Percentiles rank a stretch among this genome's conserved stretches.
These are phyloP conservation scores for Aristolochia fimbriata DNA, from an alignment of 164 flowering plant genomes.

Conservation along the genomic window DNA sequence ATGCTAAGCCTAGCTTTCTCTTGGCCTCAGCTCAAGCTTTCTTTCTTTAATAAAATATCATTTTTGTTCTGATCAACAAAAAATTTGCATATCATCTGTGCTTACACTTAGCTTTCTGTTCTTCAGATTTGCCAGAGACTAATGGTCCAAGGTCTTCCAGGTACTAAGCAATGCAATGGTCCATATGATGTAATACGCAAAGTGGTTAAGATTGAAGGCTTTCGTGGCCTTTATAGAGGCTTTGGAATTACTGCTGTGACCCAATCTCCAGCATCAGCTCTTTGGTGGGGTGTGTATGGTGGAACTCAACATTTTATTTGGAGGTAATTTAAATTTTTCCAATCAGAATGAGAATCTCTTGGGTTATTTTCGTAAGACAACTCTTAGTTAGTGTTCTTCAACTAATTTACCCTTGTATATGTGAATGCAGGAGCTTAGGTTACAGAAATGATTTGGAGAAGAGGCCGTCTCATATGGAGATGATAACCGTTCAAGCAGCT, in stretches of 20 bases:
- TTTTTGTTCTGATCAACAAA: too few species aligned
- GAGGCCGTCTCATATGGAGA: conserved; percentile 60
- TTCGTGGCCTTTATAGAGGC: conserved; percentile 79
- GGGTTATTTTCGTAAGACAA: neutral
- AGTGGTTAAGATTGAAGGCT: conserved; percentile 53
- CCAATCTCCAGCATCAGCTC: conserved; percentile 73
- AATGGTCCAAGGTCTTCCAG: conserved; percentile 86
- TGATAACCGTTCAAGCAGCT: conserved; percentile 68
- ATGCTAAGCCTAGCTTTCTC: too few species aligned
- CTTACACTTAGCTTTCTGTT: neutral
- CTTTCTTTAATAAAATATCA: too few species aligned
- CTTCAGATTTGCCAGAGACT: conserved; percentile 64
- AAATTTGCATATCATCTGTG: too few species aligned
- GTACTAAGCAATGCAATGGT: conserved; percentile 45
- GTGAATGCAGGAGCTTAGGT: conserved; percentile 46
- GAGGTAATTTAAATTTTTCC: conserved; percentile 30
- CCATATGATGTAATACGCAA: conserved; percentile 49
- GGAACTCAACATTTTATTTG: conserved; percentile 64
- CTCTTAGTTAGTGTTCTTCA: neutral
- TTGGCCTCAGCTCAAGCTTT: too few species aligned
- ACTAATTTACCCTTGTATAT: neutral
- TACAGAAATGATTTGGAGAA: conserved; percentile 34
- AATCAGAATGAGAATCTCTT: neutral
- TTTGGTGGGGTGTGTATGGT: conserved; percentile 89
- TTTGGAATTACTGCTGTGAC: conserved; percentile 64